These are phyloP conservation scores for Gossypium laxum DNA, from an alignment of 441 rosid genomes.

Conservation along the genomic window DNA sequence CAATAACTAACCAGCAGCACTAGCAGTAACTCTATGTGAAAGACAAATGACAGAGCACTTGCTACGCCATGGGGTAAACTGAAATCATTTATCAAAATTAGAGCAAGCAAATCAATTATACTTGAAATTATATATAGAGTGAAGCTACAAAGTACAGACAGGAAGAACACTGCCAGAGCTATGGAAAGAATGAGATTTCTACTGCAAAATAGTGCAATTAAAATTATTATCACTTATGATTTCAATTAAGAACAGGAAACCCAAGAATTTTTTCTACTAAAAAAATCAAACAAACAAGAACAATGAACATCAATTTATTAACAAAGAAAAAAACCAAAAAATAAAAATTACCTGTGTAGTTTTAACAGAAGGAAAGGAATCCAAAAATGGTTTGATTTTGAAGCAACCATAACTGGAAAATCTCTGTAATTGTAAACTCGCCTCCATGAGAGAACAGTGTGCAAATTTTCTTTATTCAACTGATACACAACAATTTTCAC, in stretches of 20 bases:
- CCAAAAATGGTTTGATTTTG: constrained; percentile 39
- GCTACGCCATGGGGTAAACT: constrained; percentile 42
- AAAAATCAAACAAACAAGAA: not conserved
- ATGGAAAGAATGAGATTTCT: not conserved
- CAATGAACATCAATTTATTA: not conserved
- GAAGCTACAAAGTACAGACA: not conserved
- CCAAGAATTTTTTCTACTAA: not conserved
- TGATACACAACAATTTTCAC: too few relatives aligned
- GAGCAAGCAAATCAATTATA: constrained; percentile 12
- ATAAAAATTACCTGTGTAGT: not conserved
- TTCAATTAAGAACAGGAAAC: not conserved
- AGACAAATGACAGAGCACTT: constrained; percentile 28
- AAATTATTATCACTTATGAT: not conserved
- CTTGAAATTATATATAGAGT: not conserved
- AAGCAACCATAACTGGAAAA: constrained; percentile 33
- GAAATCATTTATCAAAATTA: constrained; percentile 23
- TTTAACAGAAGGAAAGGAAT: constrained; percentile 36
- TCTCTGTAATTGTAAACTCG: constrained; percentile 47
- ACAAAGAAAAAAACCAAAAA: not conserved
- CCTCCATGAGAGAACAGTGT: constrained; percentile 44
- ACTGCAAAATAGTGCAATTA: not conserved
- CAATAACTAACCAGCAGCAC: constrained; percentile 41
- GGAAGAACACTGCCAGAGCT: not conserved
- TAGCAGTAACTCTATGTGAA: constrained; percentile 41
- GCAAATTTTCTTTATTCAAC: not conserved